Percentiles rank a stretch among this genome's conserved stretches.
Evolutionary conservation across 192 early-diverging fungal species (phyloP).

Genomic region (Mortierella hygrophila): DNA sequence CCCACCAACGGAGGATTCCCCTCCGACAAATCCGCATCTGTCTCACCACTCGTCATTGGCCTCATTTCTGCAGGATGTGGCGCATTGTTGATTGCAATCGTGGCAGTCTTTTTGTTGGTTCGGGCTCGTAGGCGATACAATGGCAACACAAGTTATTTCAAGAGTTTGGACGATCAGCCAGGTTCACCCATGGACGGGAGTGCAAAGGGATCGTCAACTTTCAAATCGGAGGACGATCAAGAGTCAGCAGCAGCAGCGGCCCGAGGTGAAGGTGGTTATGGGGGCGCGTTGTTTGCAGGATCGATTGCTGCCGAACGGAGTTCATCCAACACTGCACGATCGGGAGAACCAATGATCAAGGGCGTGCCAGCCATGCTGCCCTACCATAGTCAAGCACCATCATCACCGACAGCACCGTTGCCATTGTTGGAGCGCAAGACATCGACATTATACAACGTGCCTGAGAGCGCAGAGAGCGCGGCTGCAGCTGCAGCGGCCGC

Average conservation of each 20-base stretch:
- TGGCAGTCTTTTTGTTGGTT: constrained; percentile 24
- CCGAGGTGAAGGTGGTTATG: not conserved
- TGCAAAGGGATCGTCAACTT: constrained; percentile 24
- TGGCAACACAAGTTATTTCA: constrained; percentile 28
- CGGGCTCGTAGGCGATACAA: constrained; percentile 30
- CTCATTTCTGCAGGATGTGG: constrained; percentile 39
- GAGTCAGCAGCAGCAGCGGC: not conserved
- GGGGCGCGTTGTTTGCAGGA: constrained; percentile 10
- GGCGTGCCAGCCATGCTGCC: constrained; percentile 19
- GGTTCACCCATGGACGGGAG: constrained; percentile 28
- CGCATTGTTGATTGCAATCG: constrained; percentile 29
- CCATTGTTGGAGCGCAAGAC: constrained; percentile 35
- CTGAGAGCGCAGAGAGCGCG: not conserved
- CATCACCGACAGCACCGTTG: not conserved
- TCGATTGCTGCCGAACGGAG: constrained; percentile 23
- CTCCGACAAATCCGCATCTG: not conserved
- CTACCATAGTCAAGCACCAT: constrained; percentile 4
- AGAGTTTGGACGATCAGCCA: constrained; percentile 36
- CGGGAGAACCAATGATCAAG: constrained; percentile 41
- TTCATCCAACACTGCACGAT: constrained; percentile 41
- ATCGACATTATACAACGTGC: constrained; percentile 1
- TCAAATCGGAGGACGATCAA: constrained; percentile 20
- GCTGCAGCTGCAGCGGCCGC: not conserved
- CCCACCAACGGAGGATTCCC: not conserved
- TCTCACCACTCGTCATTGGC: constrained; percentile 50